phyloP scores from a whole-genome alignment of 331 rosid genomes.

The Phaseolus coccineus region DNA sequence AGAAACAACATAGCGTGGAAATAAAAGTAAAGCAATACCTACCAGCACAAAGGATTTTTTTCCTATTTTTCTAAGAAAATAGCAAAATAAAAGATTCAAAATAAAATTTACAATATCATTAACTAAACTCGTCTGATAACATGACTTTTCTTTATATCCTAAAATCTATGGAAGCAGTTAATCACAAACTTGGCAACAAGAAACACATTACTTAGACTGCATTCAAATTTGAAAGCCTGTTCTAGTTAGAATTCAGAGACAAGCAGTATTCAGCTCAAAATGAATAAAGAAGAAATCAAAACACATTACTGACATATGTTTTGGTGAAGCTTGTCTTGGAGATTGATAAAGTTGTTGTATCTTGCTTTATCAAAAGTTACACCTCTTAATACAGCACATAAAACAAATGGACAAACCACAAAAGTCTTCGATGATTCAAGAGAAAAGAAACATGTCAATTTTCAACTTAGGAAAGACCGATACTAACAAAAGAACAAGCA shows the following conservation, averaged over 20 bases:
- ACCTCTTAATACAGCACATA: slow-evolving; percentile 92
- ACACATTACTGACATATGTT: slow-evolving; percentile 88
- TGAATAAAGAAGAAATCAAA: slow-evolving; percentile 7
- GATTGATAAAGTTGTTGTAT: slow-evolving; percentile 93
- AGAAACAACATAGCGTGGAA: slow-evolving; percentile 3
- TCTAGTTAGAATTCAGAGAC: slow-evolving; percentile 19
- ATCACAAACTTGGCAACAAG: not conserved
- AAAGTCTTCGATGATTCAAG: slow-evolving; percentile 64
- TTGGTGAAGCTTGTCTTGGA: slow-evolving; percentile 98
- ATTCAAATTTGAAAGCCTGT: not conserved
- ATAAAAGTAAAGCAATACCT: slow-evolving; percentile 10
- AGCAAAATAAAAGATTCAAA: not conserved
- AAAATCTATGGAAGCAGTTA: not conserved
- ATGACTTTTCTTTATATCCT: not conserved
- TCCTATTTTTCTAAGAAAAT: not conserved
- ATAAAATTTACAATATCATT: slow-evolving; percentile 1
- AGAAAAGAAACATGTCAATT: slow-evolving; percentile 34
- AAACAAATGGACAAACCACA: slow-evolving; percentile 73
- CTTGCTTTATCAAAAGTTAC: slow-evolving; percentile 74
- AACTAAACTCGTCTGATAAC: not conserved
- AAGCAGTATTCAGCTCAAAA: slow-evolving; percentile 18
- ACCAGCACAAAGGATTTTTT: not conserved
- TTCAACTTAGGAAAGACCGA: slow-evolving; percentile 23
- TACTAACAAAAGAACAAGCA: not conserved
- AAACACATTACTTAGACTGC: not conserved